Percentiles rank a stretch among this genome's conserved stretches.
Conservation (phyloP, 2,329 filamentous ascomycete species). For the Trichocomaceae sp. region DNA sequence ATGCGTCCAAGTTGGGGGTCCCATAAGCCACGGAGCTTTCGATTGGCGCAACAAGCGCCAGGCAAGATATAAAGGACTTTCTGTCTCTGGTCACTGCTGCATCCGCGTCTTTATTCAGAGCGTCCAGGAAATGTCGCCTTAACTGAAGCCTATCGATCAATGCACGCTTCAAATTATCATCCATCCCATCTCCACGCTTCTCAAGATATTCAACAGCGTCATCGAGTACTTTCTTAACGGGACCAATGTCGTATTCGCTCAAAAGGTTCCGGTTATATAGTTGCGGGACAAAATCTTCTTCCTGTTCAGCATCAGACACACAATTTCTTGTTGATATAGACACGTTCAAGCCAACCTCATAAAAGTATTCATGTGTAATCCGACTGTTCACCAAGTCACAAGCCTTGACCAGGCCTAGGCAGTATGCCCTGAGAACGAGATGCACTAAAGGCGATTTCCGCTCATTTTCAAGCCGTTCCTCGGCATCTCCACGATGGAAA, state of each 20-base stretch:
- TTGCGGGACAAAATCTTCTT: conserved; percentile 94
- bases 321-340: conserved; percentile 1
- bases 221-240: conserved; percentile 51
- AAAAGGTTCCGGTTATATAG: conserved; percentile 77
- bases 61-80: conserved; percentile 26
- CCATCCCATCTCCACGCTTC: conserved; percentile 24
- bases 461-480: neutral
- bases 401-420: conserved; percentile 73
- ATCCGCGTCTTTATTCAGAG: conserved; percentile 34
- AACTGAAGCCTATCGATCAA: conserved; percentile 61
- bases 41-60: conserved; percentile 48
- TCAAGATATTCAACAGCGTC: conserved; percentile 51
- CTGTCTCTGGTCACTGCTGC: conserved; percentile 26
- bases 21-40: conserved; percentile 57
- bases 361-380: conserved; percentile 78
- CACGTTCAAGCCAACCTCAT: conserved; percentile 57
- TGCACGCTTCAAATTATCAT: conserved; percentile 43
- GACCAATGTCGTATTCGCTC: conserved; percentile 52
- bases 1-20: conserved; percentile 64
- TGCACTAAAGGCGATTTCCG: conserved; percentile 46
- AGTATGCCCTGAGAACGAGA: conserved; percentile 73
- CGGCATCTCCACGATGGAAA: conserved; percentile 40
- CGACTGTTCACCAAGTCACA: conserved; percentile 72
- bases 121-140: conserved; percentile 46
- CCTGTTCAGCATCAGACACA: conserved; percentile 44